Base-by-base conservation (phyloP, 129 eudicot species). In the Pulicaria dysenterica region DNA sequence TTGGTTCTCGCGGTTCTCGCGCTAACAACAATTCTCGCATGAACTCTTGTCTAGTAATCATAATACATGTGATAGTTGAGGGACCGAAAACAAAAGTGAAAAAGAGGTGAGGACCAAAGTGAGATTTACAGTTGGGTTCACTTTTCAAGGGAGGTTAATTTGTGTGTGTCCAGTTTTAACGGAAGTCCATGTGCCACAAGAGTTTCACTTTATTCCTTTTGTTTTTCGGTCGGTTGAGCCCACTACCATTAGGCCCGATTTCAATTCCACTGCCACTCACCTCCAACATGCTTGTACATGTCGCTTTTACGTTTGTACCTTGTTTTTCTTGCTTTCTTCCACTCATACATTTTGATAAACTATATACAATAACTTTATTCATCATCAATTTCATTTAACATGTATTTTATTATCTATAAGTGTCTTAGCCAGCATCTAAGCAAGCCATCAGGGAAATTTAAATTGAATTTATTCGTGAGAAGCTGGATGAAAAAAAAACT, bases 141-240 rank as follows among this genome's bases (percentile, higher is more conserved):
- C 64, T 69, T 71, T 68, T 34, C 15, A 67, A 73, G 77, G 55
- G 53, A 72, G 53, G 50, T 45, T n/a, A n/a, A n/a, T n/a, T 71
- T 60, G 67, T 72, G 67, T 60, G 67, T 72, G 73, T 64, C 78
- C 83, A 54, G 67, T 72, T 58, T 51, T 51, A 59, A 69, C 75
- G 67, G 54, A 69, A 45, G 70, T 65, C 82, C 87, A 83, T 80
- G 84, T 80, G 84, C 82, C 69, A 58, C 6, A 36, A 42, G 12
- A 45, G 40, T 70, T 71, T 71, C 62, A 57, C 84, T 79, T 83
- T 83, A 75, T 83, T 83, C 87, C 72, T 69, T 79, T 79, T 83
- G 84, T 75, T 83, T 79, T 63, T 62, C 14, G 82, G 84, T 75
- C 84, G 78, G 79, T 74, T 12, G 70, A 79, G 83, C 83, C 83